phyloP scores from a whole-genome alignment of 2,329 filamentous ascomycete genomes.

The Beauveria sp. region DNA sequence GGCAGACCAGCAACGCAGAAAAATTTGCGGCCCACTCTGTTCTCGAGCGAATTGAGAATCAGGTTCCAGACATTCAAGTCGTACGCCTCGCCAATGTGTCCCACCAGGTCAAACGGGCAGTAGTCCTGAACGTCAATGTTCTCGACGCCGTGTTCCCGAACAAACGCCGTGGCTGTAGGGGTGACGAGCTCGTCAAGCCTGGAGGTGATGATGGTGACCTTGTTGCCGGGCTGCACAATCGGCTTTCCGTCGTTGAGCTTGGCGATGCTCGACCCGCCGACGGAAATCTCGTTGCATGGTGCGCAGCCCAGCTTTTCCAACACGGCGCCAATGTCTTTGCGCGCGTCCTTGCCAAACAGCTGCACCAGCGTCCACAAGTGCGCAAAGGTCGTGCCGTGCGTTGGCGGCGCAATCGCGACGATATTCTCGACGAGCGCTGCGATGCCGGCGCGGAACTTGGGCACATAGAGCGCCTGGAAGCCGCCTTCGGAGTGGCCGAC shows the following conservation, averaged over 20 bases:
- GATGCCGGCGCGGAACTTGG: constrained; percentile 15
- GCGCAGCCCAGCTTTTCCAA: constrained; percentile 14
- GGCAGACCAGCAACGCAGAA: constrained; percentile 2
- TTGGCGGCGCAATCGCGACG: constrained; percentile 15
- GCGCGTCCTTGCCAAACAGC: not conserved
- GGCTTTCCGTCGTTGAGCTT: constrained; percentile 13
- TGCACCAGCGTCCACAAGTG: constrained; percentile 13
- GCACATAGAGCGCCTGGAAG: constrained; percentile 17
- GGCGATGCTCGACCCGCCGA: constrained; percentile 8
- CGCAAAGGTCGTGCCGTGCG: constrained; percentile 18
- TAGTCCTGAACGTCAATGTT: constrained; percentile 16
- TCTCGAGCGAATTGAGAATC: constrained; percentile 13
- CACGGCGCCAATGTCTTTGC: not conserved
- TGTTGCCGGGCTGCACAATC: constrained; percentile 15
- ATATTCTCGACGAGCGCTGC: constrained; percentile 13
- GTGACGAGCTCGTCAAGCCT: constrained; percentile 14
- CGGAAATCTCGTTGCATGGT: constrained; percentile 15
- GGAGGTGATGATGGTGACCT: constrained; percentile 15
- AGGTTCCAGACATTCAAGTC: constrained; percentile 15
- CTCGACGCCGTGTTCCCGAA: constrained; percentile 13
- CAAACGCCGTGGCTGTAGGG: constrained; percentile 6
- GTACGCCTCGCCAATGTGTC: constrained; percentile 14
- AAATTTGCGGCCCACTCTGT: constrained; percentile 11
- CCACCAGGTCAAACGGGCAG: constrained; percentile 14
- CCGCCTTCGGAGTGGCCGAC: constrained; percentile 19